phyloP scores from a whole-genome alignment of 805 yeast genomes.

The Saturnispora sekii region DNA sequence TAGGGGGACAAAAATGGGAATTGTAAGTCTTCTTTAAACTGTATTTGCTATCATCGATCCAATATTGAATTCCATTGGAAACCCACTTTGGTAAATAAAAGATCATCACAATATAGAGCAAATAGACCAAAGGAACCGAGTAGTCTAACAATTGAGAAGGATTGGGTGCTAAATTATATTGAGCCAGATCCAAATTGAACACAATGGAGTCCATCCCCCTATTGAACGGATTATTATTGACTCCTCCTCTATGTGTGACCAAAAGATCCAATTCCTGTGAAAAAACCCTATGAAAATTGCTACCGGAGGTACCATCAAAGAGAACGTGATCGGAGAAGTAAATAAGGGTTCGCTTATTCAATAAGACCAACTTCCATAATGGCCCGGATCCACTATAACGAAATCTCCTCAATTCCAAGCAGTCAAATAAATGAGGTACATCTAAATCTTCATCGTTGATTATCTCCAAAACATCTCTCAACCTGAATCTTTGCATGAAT shows the following conservation, averaged over 20 bases:
- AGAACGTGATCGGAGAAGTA: constrained; percentile 25
- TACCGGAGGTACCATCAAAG: constrained; percentile 29
- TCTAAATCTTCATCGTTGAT: constrained; percentile 4
- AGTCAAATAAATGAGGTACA: constrained; percentile 7
- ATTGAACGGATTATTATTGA: constrained; percentile 2
- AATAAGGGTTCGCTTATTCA: constrained; percentile 11
- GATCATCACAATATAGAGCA: constrained; percentile 7
- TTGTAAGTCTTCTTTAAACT: constrained; percentile 2
- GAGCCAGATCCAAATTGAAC: neutral
- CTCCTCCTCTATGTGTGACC: neutral
- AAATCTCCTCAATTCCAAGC: constrained; percentile 7
- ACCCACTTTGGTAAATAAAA: constrained; percentile 6
- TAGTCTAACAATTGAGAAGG: constrained; percentile 11
- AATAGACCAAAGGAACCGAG: constrained; percentile 9
- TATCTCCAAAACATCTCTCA: constrained; percentile 10
- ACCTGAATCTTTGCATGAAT: constrained; percentile 6
- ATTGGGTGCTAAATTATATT: constrained; percentile 9
- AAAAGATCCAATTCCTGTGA: neutral
- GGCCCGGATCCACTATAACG: constrained; percentile 10
- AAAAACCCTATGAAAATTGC: constrained; percentile 25
- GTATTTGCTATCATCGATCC: constrained; percentile 8
- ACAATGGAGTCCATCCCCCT: no score
- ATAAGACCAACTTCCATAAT: constrained; percentile 15
- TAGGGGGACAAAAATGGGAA: neutral
- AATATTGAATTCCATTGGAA: constrained; percentile 6